Evolutionary conservation across 1,139 yeast genomes (phyloP).

Genomic region (Debaryomyces psychrophilus): DNA sequence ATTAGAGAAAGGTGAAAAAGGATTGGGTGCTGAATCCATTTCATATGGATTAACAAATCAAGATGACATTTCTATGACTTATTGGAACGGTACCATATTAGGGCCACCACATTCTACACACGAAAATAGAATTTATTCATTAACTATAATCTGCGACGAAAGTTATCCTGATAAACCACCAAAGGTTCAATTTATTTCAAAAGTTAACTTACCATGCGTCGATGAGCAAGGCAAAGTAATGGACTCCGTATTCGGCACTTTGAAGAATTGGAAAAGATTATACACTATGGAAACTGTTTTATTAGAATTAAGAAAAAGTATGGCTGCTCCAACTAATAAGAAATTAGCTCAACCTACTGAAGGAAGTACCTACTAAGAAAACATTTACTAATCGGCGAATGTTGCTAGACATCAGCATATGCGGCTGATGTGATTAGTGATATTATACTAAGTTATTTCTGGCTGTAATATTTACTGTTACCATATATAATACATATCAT

Average conservation of each 20-base stretch:
- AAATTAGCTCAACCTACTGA: constrained; percentile 90
- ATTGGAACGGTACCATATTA: constrained; percentile 94
- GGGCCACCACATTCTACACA: constrained; percentile 97
- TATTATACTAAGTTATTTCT: neutral
- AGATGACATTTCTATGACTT: constrained; percentile 88
- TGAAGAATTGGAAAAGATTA: constrained; percentile 83
- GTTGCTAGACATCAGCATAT: neutral
- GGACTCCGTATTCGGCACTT: constrained; percentile 62
- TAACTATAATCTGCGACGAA: constrained; percentile 80
- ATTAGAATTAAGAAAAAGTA: constrained; percentile 77
- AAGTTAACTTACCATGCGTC: constrained; percentile 90
- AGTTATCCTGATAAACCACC: constrained; percentile 92
- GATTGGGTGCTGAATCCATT: constrained; percentile 94
- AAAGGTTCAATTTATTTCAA: constrained; percentile 71
- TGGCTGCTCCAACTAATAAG: constrained; percentile 84
- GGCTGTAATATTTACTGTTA: neutral
- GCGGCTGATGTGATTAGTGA: neutral
- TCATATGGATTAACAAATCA: constrained; percentile 89
- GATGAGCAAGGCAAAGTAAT: constrained; percentile 70
- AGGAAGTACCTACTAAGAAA: constrained; percentile 63
- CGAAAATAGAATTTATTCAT: constrained; percentile 89
- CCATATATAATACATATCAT: constrained; percentile 2
- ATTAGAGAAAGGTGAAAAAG: constrained; percentile 97
- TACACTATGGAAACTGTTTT: constrained; percentile 91
- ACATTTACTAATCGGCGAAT: constrained; percentile 35